Base-by-base conservation (phyloP, 768 basidiomycete genomes). In the Paxillus rubicundulus region DNA sequence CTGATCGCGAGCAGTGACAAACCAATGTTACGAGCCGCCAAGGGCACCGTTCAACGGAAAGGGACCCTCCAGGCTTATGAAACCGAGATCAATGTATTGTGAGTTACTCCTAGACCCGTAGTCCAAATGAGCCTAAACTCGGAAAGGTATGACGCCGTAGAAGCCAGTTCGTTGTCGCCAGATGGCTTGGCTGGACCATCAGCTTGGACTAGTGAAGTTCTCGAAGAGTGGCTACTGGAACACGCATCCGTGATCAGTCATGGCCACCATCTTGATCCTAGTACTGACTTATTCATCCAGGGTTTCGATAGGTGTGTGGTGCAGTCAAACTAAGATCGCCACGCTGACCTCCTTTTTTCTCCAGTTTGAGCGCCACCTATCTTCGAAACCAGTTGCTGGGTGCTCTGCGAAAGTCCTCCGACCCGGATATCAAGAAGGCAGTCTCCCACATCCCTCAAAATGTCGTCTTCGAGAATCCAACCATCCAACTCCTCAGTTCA, bases 11-110 rank as follows among this genome's bases (percentile, higher is more conserved):
- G 62, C 2, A 41, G 67, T 16, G 64, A 61, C 1, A 78, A 77
- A 54, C 81, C 80, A 0, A 59, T 82, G 42, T 62, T 70, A 5
- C 72, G 75, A 38, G 64, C 78, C 4, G 69, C 65, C 2, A 82
- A 82, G 53, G 77, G 79, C 0, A 77, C 77, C 0, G 66, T 79
- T 5, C 64, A 66, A 49, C 70, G 74, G 27, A 76, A 74, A 49
- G 68, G 67, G 10, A 66, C 75, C 1, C 47, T 81, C 16, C 61
- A 49, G 0, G 42, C 61, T 0, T 84, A 82, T 52, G 64, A 65
- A 5, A 45, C 64, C 9, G 80, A 82, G 47, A 82, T 84, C 28
- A 69, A 79, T 21, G 61, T 60, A 18, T 41, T 82, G 74, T 82
- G 63, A 60, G 70, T 59, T 10, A 10, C 10, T 30, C 9, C 30